phyloP scores from a whole-genome alignment of 495 filamentous ascomycete species.

The Xylaria palmicola region DNA sequence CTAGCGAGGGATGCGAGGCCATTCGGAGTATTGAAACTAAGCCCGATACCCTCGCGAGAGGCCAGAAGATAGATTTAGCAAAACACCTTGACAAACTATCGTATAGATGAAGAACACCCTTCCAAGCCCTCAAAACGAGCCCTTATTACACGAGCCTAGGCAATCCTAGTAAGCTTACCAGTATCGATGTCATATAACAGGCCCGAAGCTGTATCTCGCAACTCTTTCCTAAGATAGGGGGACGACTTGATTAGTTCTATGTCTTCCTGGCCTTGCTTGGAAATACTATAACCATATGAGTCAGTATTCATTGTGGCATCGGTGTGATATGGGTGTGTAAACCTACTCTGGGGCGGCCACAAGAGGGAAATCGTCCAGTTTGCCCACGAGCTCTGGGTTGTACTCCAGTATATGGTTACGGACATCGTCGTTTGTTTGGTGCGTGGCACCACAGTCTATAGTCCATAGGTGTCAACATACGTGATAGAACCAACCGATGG shows the following conservation, averaged over 20 bases:
- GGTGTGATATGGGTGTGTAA: not conserved
- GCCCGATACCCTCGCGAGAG: no score
- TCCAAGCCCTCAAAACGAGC: no score
- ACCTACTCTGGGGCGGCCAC: not conserved
- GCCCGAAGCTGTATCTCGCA: not conserved
- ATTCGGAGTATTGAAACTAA: no score
- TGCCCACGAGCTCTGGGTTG: not conserved
- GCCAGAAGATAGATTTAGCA: no score
- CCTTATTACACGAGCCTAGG: no score
- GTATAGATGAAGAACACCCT: no score
- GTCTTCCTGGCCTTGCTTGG: not conserved
- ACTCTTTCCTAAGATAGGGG: not conserved
- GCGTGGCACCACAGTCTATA: not conserved
- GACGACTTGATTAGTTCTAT: slow-evolving; percentile 3
- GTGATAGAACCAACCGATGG: not conserved
- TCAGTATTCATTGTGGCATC: not conserved
- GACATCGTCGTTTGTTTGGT: not conserved
- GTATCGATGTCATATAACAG: slow-evolving; percentile 1
- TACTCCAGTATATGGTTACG: not conserved
- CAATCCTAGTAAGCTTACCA: not conserved
- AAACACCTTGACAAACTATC: no score
- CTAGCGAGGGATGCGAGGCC: no score
- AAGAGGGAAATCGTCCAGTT: not conserved
- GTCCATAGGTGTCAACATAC: not conserved
- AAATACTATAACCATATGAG: not conserved